Evolutionary conservation across 1,284 basidiomycete species (phyloP), one percentile per base, ranked within the genome.

Genomic region (Cutaneotrichosporon cyanovorans): DNA sequence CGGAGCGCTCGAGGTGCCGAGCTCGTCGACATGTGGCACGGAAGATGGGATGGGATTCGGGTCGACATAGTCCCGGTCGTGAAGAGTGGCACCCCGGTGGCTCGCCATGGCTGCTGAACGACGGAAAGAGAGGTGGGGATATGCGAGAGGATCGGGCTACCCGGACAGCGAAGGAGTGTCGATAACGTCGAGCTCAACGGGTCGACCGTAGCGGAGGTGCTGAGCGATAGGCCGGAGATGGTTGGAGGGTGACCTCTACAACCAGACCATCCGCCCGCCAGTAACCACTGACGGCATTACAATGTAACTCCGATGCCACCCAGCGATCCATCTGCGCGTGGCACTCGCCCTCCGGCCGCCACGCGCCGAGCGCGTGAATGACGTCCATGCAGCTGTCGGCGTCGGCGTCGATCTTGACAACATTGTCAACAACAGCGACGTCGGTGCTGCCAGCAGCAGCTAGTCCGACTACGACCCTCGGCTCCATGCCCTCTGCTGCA

Each of bases 1-100:
- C 5, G 95, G 95, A 45, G 85, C 95, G 57, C 89, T 95, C 2
- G 90, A 91, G 38, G 77, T 78, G 45, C 93, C 95, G 42, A 99
- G 74, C 74, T 99, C 95, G 55, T 83, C 78, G 22, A 97, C 89
- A 65, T 83, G 83, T 37, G 92, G 91, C 21, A 89, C 72, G 43
- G 79, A 70, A 40, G 76, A 75, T 0, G 87, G 86, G 46, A 86
- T 77, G 4, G 86, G 84, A 20, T 85, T 82, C 3, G 83, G 82
- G 59, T 85, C 83, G 55, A 72, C 71, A 70, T 82, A 84, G 16
- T 79, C 78, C 48, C 61, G 60, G 52, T 68, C 66, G 38, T 55
- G 56, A 48, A 62, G 64, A 37, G 61, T 56, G 11, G 68, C 68
- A 16, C 53, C 48, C 51, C 65, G 56, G 52, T 65, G 62, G 40